Evolutionary conservation across 2,329 filamentous ascomycete species (phyloP).

Genomic region (Chalaropsis thielavioides): DNA sequence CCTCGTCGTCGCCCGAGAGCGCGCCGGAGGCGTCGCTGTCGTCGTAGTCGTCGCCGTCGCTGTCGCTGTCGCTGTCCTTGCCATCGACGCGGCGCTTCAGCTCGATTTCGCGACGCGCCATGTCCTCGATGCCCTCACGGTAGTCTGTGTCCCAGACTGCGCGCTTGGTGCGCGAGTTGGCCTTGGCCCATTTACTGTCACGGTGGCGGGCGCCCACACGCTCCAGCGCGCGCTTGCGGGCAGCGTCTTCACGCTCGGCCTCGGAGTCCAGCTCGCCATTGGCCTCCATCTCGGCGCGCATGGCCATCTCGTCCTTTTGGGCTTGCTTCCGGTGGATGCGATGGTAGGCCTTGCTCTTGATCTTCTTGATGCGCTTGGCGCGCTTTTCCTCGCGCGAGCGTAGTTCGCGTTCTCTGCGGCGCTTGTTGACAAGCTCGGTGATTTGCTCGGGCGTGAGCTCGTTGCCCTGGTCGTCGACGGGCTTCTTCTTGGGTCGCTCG

Average conservation of each 20-base stretch:
- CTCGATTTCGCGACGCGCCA: slow-evolving; percentile 71
- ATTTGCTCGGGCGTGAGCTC: slow-evolving; percentile 54
- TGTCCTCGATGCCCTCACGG: slow-evolving; percentile 59
- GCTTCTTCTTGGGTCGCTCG: slow-evolving; percentile 34
- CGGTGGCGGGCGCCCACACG: slow-evolving; percentile 73
- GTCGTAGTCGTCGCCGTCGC: slow-evolving; percentile 39
- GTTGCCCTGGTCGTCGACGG: slow-evolving; percentile 31
- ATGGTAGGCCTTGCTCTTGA: slow-evolving; percentile 93
- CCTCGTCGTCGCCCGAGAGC: slow-evolving; percentile 36
- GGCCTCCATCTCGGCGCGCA: slow-evolving; percentile 38
- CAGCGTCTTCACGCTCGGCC: slow-evolving; percentile 47
- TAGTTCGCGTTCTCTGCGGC: slow-evolving; percentile 68
- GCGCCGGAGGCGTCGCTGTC: slow-evolving; percentile 28
- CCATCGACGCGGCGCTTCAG: slow-evolving; percentile 67
- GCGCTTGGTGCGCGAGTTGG: slow-evolving; percentile 61
- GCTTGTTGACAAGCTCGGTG: slow-evolving; percentile 56
- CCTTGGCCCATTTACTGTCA: slow-evolving; percentile 87
- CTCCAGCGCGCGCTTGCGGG: slow-evolving; percentile 66
- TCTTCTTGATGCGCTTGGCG: slow-evolving; percentile 91
- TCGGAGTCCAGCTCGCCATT: slow-evolving; percentile 49
- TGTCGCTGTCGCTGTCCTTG: slow-evolving; percentile 34
- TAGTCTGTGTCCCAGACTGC: slow-evolving; percentile 84
- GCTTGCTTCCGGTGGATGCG: slow-evolving; percentile 72
- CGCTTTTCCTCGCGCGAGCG: slow-evolving; percentile 79
- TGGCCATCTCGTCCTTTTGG: slow-evolving; percentile 39